phyloP scores from a whole-genome alignment of 2,329 filamentous ascomycete species.

The Coleophoma crateriformis region DNA sequence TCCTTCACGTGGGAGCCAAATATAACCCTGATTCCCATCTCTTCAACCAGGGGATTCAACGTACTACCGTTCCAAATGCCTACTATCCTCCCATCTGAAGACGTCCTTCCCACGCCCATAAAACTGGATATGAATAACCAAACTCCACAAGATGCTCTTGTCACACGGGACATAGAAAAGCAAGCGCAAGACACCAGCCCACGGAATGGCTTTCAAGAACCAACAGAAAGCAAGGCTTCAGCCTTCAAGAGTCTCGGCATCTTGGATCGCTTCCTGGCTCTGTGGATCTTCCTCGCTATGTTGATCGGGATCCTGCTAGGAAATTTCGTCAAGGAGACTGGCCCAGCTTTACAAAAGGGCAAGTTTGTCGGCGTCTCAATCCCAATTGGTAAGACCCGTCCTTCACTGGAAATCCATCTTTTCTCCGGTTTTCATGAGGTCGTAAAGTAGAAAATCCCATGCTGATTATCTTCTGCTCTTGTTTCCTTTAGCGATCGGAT shows the following conservation, averaged over 20 bases:
- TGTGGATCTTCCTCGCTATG: slow-evolving; percentile 65
- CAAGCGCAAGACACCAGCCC: too few relatives aligned
- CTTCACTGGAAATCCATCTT: not conserved
- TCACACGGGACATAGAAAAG: too few relatives aligned
- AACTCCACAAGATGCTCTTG: too few relatives aligned
- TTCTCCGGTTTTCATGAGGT: not conserved
- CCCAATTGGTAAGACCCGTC: slow-evolving; percentile 46
- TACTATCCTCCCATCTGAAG: too few relatives aligned
- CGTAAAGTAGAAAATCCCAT: not conserved
- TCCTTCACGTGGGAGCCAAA: too few relatives aligned
- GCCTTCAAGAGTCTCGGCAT: slow-evolving; percentile 31
- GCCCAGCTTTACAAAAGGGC: slow-evolving; percentile 50
- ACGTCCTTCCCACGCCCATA: too few relatives aligned
- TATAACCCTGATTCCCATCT: too few relatives aligned
- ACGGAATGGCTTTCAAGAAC: too few relatives aligned
- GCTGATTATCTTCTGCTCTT: not conserved
- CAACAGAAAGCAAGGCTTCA: slow-evolving; percentile 8
- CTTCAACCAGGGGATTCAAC: too few relatives aligned
- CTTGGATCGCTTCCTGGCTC: slow-evolving; percentile 43
- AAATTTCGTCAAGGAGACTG: slow-evolving; percentile 53
- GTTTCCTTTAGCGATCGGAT: slow-evolving; percentile 57
- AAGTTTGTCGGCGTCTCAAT: slow-evolving; percentile 58
- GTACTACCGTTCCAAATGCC: too few relatives aligned
- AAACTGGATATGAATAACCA: too few relatives aligned
- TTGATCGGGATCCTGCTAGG: slow-evolving; percentile 57